Base-by-base conservation (phyloP, 768 basidiomycete genomes). In the Harrya chromipes region DNA sequence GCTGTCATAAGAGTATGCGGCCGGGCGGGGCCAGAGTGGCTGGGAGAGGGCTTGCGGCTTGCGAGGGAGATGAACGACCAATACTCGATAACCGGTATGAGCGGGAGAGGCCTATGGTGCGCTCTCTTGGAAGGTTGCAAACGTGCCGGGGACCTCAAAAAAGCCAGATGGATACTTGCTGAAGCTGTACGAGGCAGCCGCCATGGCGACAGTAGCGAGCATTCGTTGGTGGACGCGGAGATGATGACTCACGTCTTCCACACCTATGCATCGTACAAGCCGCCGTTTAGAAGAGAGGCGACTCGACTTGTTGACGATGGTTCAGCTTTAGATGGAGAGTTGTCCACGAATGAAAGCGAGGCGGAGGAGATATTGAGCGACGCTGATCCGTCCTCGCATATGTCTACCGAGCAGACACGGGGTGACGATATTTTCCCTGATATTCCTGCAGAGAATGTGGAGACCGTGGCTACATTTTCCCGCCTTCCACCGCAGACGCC, bases 121-220 rank as follows among this genome's bases (percentile, higher is more conserved):
- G 91, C 90, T 0, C 67, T 98, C n/a, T 68, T 99, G 50, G 90
- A 97, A 55, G 93, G 92, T 2, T 86, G 90, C 29, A 97, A 92
- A 67, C 76, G 91, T 6, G 72, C 84, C 2, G 93, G 94, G 0
- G 95, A 97, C 65, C 68, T 99, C 19, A 74, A 77, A 4, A 76
- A 91, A 41, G 84, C 85, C 21, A 75, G 94, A 57, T 97, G 94
- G 94, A 85, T 97, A 51, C 72, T 98, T 46, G 89, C 87, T 1
- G 93, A 97, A 72, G 81, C 92, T 70, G 71, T 57, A 46, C 62
- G 51, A 41, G 62, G 39, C 19, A 31, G 34, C 36, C 43, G 65
- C 45, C 47, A 53, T 9, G 61, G 58, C 17, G 53, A 51, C 23
- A 63, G 42, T 29, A 46, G 11, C 40, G 64, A 47, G 26, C 66